phyloP scores from a whole-genome alignment of 441 rosid species.

The Gossypium davidsonii region DNA sequence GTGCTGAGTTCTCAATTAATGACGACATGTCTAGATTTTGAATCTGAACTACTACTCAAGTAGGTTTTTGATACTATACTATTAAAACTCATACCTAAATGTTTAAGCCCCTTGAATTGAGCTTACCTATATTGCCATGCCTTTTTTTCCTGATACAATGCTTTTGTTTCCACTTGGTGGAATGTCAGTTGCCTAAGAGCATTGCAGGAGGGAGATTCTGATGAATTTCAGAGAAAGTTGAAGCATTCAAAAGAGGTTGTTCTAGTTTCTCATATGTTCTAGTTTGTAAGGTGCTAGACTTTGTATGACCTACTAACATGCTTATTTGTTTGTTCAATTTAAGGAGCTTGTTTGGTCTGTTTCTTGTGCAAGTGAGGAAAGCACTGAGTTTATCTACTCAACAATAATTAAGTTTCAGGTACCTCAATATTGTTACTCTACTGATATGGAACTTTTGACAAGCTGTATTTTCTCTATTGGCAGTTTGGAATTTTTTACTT shows the following conservation, averaged over 20 bases:
- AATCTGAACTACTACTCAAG: not conserved
- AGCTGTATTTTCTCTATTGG: not conserved
- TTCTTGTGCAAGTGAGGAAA: conserved; percentile 81
- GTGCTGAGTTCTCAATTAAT: not conserved
- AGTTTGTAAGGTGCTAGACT: conserved; percentile 12
- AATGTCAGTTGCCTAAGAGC: conserved; percentile 76
- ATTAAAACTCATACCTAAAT: conserved; percentile 1
- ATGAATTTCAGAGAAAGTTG: conserved; percentile 59
- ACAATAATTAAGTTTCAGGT: conserved; percentile 89
- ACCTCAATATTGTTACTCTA: conserved; percentile 11
- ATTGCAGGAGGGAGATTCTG: conserved; percentile 74
- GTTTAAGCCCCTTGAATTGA: not conserved
- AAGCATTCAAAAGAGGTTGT: conserved; percentile 70
- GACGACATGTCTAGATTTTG: not conserved
- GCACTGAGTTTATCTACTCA: conserved; percentile 82
- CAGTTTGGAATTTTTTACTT: not conserved
- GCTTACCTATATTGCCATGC: not conserved
- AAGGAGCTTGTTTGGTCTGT: conserved; percentile 80
- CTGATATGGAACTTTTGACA: not conserved
- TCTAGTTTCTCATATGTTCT: conserved; percentile 12
- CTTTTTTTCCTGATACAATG: not conserved
- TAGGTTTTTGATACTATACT: not conserved
- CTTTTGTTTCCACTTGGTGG: conserved; percentile 23
- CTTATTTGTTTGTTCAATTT: conserved; percentile 8
- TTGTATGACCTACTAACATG: conserved; percentile 13